A percentile compares a stretch with the other conserved stretches of the same genome.
phyloP scores from a whole-genome alignment of 768 basidiomycete genomes.

The Kwoniella heveanensis region DNA sequence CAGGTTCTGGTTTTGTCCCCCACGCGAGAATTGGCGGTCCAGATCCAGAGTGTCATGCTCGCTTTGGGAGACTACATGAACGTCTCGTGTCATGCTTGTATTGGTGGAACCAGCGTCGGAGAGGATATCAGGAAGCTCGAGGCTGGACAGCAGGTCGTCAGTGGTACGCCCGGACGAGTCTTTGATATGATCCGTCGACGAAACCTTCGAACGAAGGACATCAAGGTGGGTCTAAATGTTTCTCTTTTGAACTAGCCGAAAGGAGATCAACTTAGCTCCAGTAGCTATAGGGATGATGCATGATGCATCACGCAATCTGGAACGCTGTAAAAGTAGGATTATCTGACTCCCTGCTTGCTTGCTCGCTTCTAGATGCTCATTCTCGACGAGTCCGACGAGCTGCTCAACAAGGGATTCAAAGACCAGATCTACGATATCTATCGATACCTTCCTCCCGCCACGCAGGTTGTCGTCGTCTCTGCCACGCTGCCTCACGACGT shows the following conservation, averaged over 20 bases:
- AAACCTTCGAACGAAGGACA: conserved; percentile 88
- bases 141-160: conserved; percentile 95
- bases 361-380: conserved; percentile 47
- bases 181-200: conserved; percentile 98
- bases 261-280: too few species aligned
- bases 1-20: conserved; percentile 96
- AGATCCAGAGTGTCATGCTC: conserved; percentile 95
- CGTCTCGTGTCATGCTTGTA: conserved; percentile 97
- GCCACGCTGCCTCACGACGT: conserved; percentile 96
- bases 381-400: conserved; percentile 73
- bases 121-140: conserved; percentile 97
- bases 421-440: conserved; percentile 99
- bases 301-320: background rate
- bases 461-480: conserved; percentile 93
- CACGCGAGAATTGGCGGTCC: conserved; percentile 98
- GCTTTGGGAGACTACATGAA: conserved; percentile 99
- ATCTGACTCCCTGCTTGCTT: background rate
- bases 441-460: conserved; percentile 93
- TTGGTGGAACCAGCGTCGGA: conserved; percentile 94
- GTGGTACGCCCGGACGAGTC: conserved; percentile 95
- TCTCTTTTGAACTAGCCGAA: too few species aligned
- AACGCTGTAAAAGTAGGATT: background rate
- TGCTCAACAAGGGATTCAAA: conserved; percentile 97
- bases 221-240: conserved; percentile 84
- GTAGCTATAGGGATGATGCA: too few species aligned